Conservation (phyloP, 2,329 filamentous ascomycete species). For the Fusarium xylarioides region DNA sequence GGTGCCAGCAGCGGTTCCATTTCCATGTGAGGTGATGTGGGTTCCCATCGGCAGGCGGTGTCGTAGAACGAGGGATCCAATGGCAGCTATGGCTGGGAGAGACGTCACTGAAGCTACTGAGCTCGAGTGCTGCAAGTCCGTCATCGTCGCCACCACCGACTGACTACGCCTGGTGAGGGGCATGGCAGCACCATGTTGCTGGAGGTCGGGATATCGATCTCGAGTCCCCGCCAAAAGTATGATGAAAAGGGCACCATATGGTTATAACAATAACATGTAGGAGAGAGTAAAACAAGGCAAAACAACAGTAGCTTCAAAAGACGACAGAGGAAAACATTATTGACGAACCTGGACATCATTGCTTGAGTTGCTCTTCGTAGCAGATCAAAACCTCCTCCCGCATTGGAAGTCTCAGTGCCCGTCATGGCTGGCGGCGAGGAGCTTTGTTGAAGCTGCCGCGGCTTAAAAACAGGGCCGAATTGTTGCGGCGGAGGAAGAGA, state of each 20-base stretch:
- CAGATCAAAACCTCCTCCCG: constrained; percentile 64
- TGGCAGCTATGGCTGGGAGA: constrained; percentile 39
- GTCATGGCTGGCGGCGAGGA: constrained; percentile 57
- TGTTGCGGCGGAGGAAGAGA: constrained; percentile 30
- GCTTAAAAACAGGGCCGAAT: constrained; percentile 37
- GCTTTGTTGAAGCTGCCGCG: constrained; percentile 39
- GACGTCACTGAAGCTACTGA: constrained; percentile 28
- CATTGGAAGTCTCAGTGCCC: constrained; percentile 56
- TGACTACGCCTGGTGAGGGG: constrained; percentile 20
- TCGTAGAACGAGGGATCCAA: constrained; percentile 22
- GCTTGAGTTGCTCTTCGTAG: constrained; percentile 68
- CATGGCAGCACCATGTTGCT: constrained; percentile 19
- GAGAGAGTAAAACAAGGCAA: background rate
- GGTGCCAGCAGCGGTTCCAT: constrained; percentile 28
- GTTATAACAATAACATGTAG: constrained; percentile 19
- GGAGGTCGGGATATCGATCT: constrained; percentile 16
- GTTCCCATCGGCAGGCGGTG: constrained; percentile 37
- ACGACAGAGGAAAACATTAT: constrained; percentile 35
- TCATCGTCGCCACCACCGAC: constrained; percentile 26
- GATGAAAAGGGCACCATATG: constrained; percentile 18
- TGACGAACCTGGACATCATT: constrained; percentile 70
- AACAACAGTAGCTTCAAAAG: constrained; percentile 24
- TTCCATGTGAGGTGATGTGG: constrained; percentile 31
- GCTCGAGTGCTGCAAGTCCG: constrained; percentile 29
- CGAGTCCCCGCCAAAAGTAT: background rate